Evolutionary conservation across 257 asterid genomes (phyloP), one percentile per base, ranked within the genome.

Genomic region (Plantago major): DNA sequence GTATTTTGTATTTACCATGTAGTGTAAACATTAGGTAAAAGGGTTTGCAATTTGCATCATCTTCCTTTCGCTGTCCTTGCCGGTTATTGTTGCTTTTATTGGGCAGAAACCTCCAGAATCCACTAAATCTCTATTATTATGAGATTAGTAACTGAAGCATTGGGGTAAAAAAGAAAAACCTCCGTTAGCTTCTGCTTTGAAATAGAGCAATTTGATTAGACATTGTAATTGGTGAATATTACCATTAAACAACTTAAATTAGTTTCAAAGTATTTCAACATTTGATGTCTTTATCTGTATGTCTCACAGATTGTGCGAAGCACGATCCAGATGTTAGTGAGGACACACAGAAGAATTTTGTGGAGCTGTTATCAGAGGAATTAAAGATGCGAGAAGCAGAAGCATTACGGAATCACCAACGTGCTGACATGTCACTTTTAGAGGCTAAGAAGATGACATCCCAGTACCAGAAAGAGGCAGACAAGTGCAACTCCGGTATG

Each of bases 401-500:
- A 73, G 88, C 94, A 55, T 67, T 77, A 73, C 94, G 86, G 68
- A 82, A 75, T 66, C 96, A 90, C 70, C 94, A 73, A 74, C 92
- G 79, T 48, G 95, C 88, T 37, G 96, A 90, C 70, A 84, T 79
- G 79, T 89, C 87, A 67, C 76, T 90, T 46, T 95, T 90, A 5
- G 98, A 90, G 72, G 95, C 98, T 1, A 88, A 90, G 73, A 90
- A 85, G 77, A 68, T 88, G 89, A 84, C 96, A 3, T 90, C 98
- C 62, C 96, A 86, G 69, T 90, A 81, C 76, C 95, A 87, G 76
- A 90, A 90, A 83, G 97, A 90, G 71, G 96, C 98, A 19, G 96
- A 88, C 71, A 90, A 90, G 77, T 90, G 98, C 79, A 90, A 90
- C 72, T 85, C 92, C 6, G 98, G 98, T 62, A 90, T 90, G 98